phyloP scores from a whole-genome alignment of 495 filamentous ascomycete genomes.

The Lasiosphaeria hispida region DNA sequence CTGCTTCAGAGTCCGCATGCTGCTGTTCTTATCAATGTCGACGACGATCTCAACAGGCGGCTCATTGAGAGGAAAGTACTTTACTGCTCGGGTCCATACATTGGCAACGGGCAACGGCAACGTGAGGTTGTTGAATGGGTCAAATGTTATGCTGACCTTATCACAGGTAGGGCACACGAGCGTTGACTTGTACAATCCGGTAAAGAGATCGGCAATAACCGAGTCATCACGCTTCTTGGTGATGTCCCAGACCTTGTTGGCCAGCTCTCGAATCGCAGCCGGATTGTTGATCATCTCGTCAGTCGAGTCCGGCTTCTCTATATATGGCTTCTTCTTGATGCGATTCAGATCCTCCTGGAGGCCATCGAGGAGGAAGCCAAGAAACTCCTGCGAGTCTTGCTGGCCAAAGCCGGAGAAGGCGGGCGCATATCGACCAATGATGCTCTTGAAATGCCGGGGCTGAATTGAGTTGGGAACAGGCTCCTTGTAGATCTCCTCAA shows the following conservation, averaged over 20 bases:
- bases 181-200: slow-evolving; percentile 96
- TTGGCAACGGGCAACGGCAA: slow-evolving; percentile 84
- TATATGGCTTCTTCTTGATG: slow-evolving; percentile 93
- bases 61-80: slow-evolving; percentile 67
- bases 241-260: slow-evolving; percentile 82
- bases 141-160: slow-evolving; percentile 98
- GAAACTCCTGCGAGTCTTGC: slow-evolving; percentile 95
- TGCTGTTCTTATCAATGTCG: slow-evolving; percentile 83
- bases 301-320: slow-evolving; percentile 95
- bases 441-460: slow-evolving; percentile 74
- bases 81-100: slow-evolving; percentile 68
- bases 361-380: slow-evolving; percentile 94
- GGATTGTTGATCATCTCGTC: slow-evolving; percentile 91
- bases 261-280: slow-evolving; percentile 73
- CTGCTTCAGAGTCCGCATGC: slow-evolving; percentile 70
- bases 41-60: slow-evolving; percentile 66
- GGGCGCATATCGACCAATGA: slow-evolving; percentile 74
- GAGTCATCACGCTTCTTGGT: slow-evolving; percentile 93
- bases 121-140: slow-evolving; percentile 93
- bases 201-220: slow-evolving; percentile 90
- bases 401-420: slow-evolving; percentile 93
- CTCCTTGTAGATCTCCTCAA: slow-evolving; percentile 70
- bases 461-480: slow-evolving; percentile 59
- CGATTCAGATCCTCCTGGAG: slow-evolving; percentile 93
- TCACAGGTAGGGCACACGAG: slow-evolving; percentile 84